Evolutionary conservation across 176 grass and related monocot genomes (phyloP).

Genomic region (Stipa capillata): DNA sequence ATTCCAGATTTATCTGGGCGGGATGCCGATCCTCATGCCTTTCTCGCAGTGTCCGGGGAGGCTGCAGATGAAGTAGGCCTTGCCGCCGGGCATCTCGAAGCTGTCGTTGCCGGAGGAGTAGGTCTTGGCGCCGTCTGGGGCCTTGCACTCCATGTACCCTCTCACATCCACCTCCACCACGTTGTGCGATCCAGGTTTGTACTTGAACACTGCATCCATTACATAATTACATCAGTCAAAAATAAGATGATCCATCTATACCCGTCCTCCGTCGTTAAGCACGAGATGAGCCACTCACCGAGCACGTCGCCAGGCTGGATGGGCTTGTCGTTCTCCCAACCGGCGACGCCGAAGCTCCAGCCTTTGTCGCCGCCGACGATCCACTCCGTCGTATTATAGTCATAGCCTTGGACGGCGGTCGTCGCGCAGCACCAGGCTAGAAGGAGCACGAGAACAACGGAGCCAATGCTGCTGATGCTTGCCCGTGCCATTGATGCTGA

Average conservation of each 20-base stretch:
- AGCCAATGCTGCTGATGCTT: neutral
- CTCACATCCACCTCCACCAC: neutral
- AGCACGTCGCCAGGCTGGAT: neutral
- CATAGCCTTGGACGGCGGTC: neutral
- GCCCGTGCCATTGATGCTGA: neutral
- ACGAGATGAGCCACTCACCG: neutral
- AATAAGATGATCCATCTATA: neutral
- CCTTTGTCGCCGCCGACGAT: neutral
- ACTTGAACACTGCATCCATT: neutral
- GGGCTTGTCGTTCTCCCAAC: neutral
- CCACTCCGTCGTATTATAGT: neutral
- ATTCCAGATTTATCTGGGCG: neutral
- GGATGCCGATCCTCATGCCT: conserved; percentile 4
- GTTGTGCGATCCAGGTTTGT: neutral
- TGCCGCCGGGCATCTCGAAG: neutral
- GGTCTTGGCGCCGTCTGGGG: neutral
- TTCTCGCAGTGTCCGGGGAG: neutral
- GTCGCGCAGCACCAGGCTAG: neutral
- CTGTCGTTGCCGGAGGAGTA: neutral
- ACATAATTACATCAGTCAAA: neutral
- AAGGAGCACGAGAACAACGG: neutral
- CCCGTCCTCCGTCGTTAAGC: neutral
- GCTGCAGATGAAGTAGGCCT: neutral
- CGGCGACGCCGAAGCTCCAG: neutral
- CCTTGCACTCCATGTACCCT: neutral